These are phyloP conservation scores for Pichia membranifaciens DNA, from an alignment of 805 yeast species.

Conservation along the genomic window DNA sequence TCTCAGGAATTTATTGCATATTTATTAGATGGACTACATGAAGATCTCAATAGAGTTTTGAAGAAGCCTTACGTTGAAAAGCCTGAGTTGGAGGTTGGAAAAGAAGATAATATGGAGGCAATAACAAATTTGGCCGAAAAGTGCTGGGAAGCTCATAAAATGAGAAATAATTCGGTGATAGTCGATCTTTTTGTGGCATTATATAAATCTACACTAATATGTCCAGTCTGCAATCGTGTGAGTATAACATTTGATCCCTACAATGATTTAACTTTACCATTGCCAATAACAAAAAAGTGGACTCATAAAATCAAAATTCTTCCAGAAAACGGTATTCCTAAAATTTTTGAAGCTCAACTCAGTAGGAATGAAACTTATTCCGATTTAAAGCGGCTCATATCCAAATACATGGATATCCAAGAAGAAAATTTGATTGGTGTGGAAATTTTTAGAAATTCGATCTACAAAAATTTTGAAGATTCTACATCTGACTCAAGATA, in stretches of 20 bases:
- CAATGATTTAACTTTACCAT: constrained; percentile 81
- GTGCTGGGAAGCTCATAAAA: constrained; percentile 76
- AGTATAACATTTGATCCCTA: constrained; percentile 93
- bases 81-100: constrained; percentile 69
- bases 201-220: constrained; percentile 82
- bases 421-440: constrained; percentile 41
- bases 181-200: constrained; percentile 85
- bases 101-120: constrained; percentile 45
- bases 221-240: constrained; percentile 77
- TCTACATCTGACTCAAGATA: constrained; percentile 49
- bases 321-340: constrained; percentile 48
- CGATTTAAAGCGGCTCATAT: constrained; percentile 58
- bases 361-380: constrained; percentile 56
- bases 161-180: constrained; percentile 79
- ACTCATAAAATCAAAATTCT: constrained; percentile 55
- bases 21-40: constrained; percentile 83
- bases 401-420: constrained; percentile 37
- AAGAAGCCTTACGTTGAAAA: constrained; percentile 85
- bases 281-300: constrained; percentile 78
- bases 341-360: constrained; percentile 64
- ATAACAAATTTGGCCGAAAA: constrained; percentile 59
- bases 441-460: constrained; percentile 61
- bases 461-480: constrained; percentile 63
- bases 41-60: constrained; percentile 78
- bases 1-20: constrained; percentile 90